Conservation (phyloP, 2,329 filamentous ascomycete species). For the Botryosphaeria dothidea region DNA sequence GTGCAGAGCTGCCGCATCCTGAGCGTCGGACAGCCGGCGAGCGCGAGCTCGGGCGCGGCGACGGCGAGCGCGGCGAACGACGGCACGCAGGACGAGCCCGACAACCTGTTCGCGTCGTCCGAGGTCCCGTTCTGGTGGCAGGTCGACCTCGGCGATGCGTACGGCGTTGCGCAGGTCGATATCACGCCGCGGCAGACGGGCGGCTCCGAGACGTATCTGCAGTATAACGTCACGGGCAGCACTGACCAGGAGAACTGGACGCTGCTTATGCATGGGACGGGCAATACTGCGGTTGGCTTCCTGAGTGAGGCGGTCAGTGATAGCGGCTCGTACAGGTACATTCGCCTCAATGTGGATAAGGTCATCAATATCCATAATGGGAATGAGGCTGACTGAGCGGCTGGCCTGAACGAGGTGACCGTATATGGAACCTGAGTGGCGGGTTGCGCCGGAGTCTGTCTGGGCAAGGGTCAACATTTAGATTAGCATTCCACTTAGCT, state of each 20-base stretch:
- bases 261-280: not conserved
- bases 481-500: too few species aligned
- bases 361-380: constrained; percentile 12
- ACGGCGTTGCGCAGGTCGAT: constrained; percentile 22
- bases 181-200: constrained; percentile 22
- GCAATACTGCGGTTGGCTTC: constrained; percentile 8
- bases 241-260: constrained; percentile 14
- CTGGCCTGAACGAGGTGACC: not conserved
- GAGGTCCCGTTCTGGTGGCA: constrained; percentile 25
- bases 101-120: constrained; percentile 21
- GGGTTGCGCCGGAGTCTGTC: too few species aligned
- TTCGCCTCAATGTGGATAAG: constrained; percentile 1
- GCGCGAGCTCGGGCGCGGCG: constrained; percentile 17
- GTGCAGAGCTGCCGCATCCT: constrained; percentile 24
- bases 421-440: not conserved
- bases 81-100: not conserved
- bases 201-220: constrained; percentile 25
- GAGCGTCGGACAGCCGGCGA: constrained; percentile 21
- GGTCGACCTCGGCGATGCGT: constrained; percentile 22
- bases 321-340: not conserved
- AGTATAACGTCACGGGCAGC: constrained; percentile 23
- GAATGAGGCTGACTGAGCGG: constrained; percentile 4
- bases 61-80: not conserved
- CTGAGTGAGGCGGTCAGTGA: not conserved
- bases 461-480: too few species aligned